Percentiles rank a stretch among this genome's conserved stretches.
phyloP scores from a whole-genome alignment of 1,139 yeast genomes.

The Pichia terricola region DNA sequence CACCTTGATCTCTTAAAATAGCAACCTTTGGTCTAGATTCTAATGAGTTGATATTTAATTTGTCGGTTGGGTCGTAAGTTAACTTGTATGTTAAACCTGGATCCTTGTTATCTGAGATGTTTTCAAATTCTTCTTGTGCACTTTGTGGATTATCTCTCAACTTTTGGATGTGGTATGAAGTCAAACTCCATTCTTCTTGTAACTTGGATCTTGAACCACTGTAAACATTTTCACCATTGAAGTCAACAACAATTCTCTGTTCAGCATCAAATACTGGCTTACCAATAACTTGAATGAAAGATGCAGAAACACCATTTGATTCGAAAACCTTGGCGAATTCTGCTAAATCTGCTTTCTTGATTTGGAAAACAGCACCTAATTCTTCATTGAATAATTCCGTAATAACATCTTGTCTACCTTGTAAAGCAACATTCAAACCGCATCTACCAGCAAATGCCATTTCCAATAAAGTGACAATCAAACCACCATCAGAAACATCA shows the following conservation, averaged over 20 bases:
- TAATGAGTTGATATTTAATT: conserved; percentile 26
- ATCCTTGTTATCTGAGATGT: conserved; percentile 69
- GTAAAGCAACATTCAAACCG: conserved; percentile 48
- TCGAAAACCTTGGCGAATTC: conserved; percentile 47
- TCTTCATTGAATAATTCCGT: conserved; percentile 82
- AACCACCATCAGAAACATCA: conserved; percentile 97
- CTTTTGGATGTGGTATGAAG: conserved; percentile 84
- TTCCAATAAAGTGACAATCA: conserved; percentile 74
- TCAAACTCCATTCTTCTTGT: conserved; percentile 80
- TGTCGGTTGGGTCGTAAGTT: conserved; percentile 51
- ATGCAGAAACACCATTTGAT: conserved; percentile 48
- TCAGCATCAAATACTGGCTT: conserved; percentile 42
- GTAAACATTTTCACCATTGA: conserved; percentile 39
- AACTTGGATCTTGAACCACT: conserved; percentile 55
- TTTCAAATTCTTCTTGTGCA: conserved; percentile 75
- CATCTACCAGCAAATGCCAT: conserved; percentile 97
- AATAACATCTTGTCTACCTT: conserved; percentile 29
- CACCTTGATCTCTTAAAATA: conserved; percentile 96
- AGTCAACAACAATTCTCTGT: conserved; percentile 42
- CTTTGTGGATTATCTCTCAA: conserved; percentile 90
- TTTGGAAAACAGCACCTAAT: conserved; percentile 94
- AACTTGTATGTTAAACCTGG: conserved; percentile 85
- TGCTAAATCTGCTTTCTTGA: conserved; percentile 42
- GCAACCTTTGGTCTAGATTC: conserved; percentile 74
- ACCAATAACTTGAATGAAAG: conserved; percentile 56